Conservation (phyloP, 1,284 basidiomycete genomes). For the Tylopilus sp. region DNA sequence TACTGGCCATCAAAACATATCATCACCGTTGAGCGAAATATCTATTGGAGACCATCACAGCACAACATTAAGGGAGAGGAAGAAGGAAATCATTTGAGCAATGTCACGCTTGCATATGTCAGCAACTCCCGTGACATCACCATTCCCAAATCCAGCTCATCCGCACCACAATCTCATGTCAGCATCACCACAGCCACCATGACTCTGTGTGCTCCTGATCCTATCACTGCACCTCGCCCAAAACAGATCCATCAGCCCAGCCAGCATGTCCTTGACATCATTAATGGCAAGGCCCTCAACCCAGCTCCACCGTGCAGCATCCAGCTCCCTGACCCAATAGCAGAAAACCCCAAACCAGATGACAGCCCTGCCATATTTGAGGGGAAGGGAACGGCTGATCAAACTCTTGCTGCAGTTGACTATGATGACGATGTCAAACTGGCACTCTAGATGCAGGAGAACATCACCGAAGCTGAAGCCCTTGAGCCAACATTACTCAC, state of each 20-base stretch:
- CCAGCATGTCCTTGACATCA: not conserved
- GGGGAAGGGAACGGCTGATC: not conserved
- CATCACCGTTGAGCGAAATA: not conserved
- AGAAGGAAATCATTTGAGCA: not conserved
- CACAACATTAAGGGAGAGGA: too few relatives aligned
- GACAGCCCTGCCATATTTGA: not conserved
- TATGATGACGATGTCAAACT: not conserved
- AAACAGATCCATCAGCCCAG: not conserved
- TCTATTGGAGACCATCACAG: too few relatives aligned
- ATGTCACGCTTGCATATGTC: not conserved
- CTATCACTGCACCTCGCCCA: not conserved
- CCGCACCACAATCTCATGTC: not conserved
- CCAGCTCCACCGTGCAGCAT: not conserved
- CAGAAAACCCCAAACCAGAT: not conserved
- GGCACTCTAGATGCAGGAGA: not conserved
- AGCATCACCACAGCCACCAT: not conserved
- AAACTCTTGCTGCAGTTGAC: not conserved
- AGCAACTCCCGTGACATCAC: too few relatives aligned
- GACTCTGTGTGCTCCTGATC: not conserved
- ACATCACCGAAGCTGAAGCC: not conserved
- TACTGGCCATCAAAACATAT: not conserved
- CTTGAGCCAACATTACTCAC: not conserved
- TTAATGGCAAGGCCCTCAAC: not conserved
- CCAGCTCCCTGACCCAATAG: not conserved
- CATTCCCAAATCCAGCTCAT: too few relatives aligned